A percentile compares a stretch with the other conserved stretches of the same genome.
phyloP scores from a whole-genome alignment of 495 filamentous ascomycete genomes.

The Talaromyces nanjingensis region DNA sequence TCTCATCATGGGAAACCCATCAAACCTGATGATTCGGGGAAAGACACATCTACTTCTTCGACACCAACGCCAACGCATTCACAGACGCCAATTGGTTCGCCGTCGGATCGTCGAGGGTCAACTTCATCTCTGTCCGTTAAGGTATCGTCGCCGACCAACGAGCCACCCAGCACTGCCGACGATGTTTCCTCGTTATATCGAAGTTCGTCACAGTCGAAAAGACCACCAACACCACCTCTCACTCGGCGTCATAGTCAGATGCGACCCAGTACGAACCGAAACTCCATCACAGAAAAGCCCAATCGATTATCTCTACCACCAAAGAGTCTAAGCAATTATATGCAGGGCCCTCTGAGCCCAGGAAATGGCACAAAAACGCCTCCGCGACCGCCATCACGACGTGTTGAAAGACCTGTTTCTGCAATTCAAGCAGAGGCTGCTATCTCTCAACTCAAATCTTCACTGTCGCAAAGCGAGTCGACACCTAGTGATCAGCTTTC shows the following conservation, averaged over 20 bases:
- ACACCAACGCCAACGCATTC: not conserved
- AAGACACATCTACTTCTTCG: slow-evolving; percentile 4
- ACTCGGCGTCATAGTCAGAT: slow-evolving; percentile 43
- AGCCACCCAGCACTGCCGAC: slow-evolving; percentile 1
- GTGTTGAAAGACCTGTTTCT: slow-evolving; percentile 7
- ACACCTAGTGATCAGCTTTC: slow-evolving; percentile 1
- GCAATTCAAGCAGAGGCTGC: not conserved
- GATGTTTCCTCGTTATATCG: slow-evolving; percentile 16
- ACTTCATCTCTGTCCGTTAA: not conserved
- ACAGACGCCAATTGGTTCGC: not conserved
- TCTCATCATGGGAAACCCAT: slow-evolving; percentile 67
- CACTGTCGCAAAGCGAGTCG: slow-evolving; percentile 4
- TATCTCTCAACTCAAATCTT: not conserved
- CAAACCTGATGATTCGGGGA: not conserved
- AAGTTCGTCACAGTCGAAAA: slow-evolving; percentile 28
- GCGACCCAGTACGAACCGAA: slow-evolving; percentile 25
- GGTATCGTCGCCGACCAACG: not conserved
- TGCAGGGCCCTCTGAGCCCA: slow-evolving; percentile 30
- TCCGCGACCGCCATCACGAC: slow-evolving; percentile 15
- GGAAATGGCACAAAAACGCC: slow-evolving; percentile 12
- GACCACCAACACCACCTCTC: slow-evolving; percentile 44
- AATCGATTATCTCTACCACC: slow-evolving; percentile 26
- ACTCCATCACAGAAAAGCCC: slow-evolving; percentile 26
- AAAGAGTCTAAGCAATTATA: slow-evolving; percentile 17
- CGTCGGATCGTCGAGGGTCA: not conserved